Conservation (phyloP, 2,329 filamentous ascomycete genomes). For the Fusarium penzigii region DNA sequence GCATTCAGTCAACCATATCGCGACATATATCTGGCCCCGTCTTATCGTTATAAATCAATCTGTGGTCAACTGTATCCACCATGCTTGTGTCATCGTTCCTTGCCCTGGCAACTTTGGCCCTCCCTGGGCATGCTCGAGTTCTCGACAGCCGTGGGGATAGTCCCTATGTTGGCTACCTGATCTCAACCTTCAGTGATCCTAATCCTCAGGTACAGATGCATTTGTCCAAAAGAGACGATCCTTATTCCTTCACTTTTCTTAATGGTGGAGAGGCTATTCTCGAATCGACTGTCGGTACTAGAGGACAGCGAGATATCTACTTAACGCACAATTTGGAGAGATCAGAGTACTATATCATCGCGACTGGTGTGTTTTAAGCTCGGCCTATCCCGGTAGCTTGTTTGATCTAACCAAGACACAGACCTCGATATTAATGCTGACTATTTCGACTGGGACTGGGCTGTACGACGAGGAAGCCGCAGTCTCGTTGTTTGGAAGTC, state of each 20-base stretch:
- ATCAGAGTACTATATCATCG: constrained; percentile 37
- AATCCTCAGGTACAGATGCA: constrained; percentile 35
- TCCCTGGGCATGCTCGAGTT: too few species aligned
- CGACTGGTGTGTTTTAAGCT: constrained; percentile 30
- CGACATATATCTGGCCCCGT: too few species aligned
- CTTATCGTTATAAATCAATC: too few species aligned
- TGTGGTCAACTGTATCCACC: too few species aligned
- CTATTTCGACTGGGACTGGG: constrained; percentile 39
- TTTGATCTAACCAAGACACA: constrained; percentile 5
- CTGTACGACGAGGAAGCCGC: constrained; percentile 36
- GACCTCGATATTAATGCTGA: constrained; percentile 38
- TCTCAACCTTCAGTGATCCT: constrained; percentile 38
- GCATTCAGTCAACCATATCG: too few species aligned
- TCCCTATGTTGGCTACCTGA: constrained; percentile 33
- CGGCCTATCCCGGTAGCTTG: too few species aligned
- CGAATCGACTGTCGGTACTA: constrained; percentile 35
- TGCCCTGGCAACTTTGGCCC: too few species aligned
- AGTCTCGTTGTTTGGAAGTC: constrained; percentile 41
- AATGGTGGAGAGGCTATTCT: constrained; percentile 35
- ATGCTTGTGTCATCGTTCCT: too few species aligned
- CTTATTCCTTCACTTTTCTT: constrained; percentile 34
- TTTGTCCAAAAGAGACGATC: constrained; percentile 34
- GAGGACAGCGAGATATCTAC: constrained; percentile 37
- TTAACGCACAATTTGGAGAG: constrained; percentile 35
- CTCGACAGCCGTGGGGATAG: too few species aligned